Conservation (phyloP, 192 early-diverging fungal species). For the Rhizoclosmatium sp. region DNA sequence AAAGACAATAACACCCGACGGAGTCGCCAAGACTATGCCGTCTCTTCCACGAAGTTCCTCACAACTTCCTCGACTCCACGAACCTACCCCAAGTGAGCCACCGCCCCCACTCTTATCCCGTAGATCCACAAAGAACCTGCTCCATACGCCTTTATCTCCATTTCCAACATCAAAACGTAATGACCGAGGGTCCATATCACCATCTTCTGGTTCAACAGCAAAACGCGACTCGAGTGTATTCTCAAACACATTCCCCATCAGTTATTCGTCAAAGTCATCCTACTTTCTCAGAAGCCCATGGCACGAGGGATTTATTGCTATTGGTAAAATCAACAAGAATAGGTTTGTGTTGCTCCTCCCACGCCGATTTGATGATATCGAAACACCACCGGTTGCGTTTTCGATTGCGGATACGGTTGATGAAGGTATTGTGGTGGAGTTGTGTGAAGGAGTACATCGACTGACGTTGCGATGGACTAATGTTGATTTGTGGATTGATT, state of each 20-base stretch:
- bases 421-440: neutral
- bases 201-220: neutral
- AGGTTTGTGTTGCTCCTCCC: neutral
- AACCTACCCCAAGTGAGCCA: too few relatives aligned
- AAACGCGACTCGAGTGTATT: neutral
- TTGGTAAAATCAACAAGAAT: neutral
- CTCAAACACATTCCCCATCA: neutral
- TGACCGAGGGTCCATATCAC: too few relatives aligned
- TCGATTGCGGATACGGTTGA: neutral
- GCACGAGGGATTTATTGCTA: neutral
- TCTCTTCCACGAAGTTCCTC: neutral
- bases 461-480: neutral
- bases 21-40: neutral
- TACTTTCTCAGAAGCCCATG: neutral
- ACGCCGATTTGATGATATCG: neutral
- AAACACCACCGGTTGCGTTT: neutral
- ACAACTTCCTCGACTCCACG: neutral
- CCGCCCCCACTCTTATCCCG: too few relatives aligned
- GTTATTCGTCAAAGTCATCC: neutral
- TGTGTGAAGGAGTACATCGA: neutral
- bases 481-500: neutral
- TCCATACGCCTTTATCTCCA: too few relatives aligned
- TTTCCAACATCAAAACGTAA: too few relatives aligned
- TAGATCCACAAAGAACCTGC: too few relatives aligned
- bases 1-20: neutral